Evolutionary conservation across 1,284 basidiomycete species (phyloP), one percentile per base, ranked within the genome.

Genomic region (Thecaphora frezii): DNA sequence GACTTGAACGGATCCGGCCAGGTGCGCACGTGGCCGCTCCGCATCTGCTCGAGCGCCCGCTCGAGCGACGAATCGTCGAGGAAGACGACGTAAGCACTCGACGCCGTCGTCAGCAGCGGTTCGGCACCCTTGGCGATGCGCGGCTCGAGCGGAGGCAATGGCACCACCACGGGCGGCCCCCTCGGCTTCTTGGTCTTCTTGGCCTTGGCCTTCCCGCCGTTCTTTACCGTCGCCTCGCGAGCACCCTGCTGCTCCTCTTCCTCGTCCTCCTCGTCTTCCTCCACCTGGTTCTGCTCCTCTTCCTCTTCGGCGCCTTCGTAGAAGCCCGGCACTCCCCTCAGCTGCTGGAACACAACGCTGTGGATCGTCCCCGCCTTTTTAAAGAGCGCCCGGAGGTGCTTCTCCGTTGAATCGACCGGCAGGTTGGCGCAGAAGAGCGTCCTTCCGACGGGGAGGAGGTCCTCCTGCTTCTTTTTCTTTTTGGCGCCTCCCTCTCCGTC

Each of bases 381-480:
- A 44, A 78, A 77, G 25, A 76, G 50, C 33, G 58, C 51, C 14
- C 70, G 50, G 22, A 78, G 41, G 42, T 64, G 60, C 13, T 44
- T 46, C 12, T 71, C 68, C 21, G 72, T 72, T 3, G 70, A 55
- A 54, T 78, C 75, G 24, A 49, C 38, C 12, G 75, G 75, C 40
- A 78, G 33, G 45, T 78, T 78, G 9, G 70, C 75, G 14, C 76
- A 33, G 37, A 78, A 78, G 21, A 78, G 50, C 23, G 76, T 78
- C 9, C 76, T 50, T 36, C 71, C 60, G 38, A 40, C 22, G 44
- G 72, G 65, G 51, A 61, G 44, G 3, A n/a, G 13, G 13, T 33
- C 19, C 7, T 46, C 39, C 1, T 40, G 8, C 38, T 40, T 40
- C n/a, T 40, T 22, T 9, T n/a, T 40, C 38, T 22, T 40, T n/a